Conservation (phyloP, 176 grass and related monocot species). For the Aegilops bicornis region DNA sequence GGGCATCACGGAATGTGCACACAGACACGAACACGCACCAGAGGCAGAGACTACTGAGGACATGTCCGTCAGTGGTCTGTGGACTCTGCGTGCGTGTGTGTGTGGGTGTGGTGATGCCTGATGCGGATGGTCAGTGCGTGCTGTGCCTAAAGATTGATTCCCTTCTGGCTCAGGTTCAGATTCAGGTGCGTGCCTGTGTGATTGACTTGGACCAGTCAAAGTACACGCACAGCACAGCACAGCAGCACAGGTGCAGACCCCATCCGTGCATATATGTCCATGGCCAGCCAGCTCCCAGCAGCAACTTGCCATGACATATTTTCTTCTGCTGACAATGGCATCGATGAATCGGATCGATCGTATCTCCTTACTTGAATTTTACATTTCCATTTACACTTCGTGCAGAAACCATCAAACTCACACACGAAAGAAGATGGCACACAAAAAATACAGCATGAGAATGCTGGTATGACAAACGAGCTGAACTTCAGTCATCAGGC, state of each 20-base stretch:
- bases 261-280: not conserved
- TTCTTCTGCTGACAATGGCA: not conserved
- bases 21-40: too few species aligned
- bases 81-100: too few species aligned
- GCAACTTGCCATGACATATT: not conserved
- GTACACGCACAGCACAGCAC: not conserved
- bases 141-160: slow-evolving; percentile 23
- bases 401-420: too few species aligned
- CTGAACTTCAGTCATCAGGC: not conserved
- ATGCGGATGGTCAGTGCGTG: too few species aligned
- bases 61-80: too few species aligned
- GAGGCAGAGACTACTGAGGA: too few species aligned
- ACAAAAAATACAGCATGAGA: not conserved
- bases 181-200: not conserved
- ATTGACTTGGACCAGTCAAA: slow-evolving; percentile 1
- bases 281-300: not conserved
- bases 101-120: too few species aligned
- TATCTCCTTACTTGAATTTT: too few species aligned
- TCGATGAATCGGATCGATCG: too few species aligned
- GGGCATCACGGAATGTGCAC: too few species aligned
- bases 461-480: not conserved
- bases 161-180: slow-evolving; percentile 33
- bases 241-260: not conserved
- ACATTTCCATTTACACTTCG: too few species aligned
- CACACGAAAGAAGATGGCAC: not conserved